Conservation (phyloP, 192 early-diverging fungal species). For the Umbelopsis sp. region DNA sequence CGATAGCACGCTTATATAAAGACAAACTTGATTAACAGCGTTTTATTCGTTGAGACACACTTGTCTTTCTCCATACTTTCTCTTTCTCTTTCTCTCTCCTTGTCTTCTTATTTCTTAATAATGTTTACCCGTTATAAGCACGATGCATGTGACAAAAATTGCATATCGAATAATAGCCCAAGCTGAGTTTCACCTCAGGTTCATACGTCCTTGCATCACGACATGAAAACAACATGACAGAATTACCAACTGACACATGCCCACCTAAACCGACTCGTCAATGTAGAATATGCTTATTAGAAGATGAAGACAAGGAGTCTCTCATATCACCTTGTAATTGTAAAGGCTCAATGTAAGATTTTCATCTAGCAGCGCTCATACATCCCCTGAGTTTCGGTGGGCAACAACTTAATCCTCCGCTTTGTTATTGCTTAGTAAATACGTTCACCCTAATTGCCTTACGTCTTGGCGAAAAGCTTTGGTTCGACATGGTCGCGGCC, state of each 20-base stretch:
- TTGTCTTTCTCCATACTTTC: too few relatives aligned
- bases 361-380: background rate
- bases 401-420: background rate
- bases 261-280: background rate
- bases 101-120: too few relatives aligned
- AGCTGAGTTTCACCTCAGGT: background rate
- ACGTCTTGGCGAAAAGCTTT: conserved; percentile 32
- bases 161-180: background rate
- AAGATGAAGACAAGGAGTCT: conserved; percentile 17
- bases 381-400: background rate
- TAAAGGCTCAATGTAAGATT: conserved; percentile 42
- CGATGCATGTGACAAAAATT: background rate
- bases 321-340: conserved; percentile 42
- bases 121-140: background rate
- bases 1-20: background rate
- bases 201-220: background rate
- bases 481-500: conserved; percentile 19
- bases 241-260: background rate
- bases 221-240: background rate
- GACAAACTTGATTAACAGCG: too few relatives aligned
- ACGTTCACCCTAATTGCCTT: conserved; percentile 36
- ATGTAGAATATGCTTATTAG: conserved; percentile 41
- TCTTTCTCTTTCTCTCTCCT: too few relatives aligned
- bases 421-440: conserved; percentile 27
- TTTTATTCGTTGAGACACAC: too few relatives aligned